phyloP scores from a whole-genome alignment of 148 eudicot species.

The Rhododendron mucronatum region DNA sequence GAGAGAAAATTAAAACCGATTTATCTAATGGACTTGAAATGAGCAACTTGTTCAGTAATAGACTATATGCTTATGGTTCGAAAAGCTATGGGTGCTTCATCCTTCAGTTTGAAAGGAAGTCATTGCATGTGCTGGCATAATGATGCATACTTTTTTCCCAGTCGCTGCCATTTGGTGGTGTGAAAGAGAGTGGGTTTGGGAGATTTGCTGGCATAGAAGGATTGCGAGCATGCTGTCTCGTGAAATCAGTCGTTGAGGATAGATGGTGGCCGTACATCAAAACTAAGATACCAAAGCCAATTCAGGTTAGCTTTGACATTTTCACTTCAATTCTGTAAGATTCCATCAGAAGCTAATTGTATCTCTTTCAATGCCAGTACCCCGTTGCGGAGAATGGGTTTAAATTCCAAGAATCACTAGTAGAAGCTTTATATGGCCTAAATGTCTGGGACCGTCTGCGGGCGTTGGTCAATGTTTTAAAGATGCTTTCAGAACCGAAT shows the following conservation, averaged over 20 bases:
- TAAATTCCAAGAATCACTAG: conserved; percentile 79
- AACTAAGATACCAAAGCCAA: conserved; percentile 90
- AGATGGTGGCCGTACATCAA: conserved; percentile 95
- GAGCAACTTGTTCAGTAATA: not conserved
- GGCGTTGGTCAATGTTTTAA: conserved; percentile 73
- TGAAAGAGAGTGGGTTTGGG: conserved; percentile 96
- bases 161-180: conserved; percentile 98
- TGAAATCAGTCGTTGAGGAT: conserved; percentile 90
- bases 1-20: not conserved
- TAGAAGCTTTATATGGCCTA: conserved; percentile 79
- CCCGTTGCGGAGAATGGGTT: conserved; percentile 85
- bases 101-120: not conserved
- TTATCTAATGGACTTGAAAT: not conserved
- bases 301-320: conserved; percentile 51
- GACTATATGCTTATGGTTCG: not conserved
- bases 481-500: conserved; percentile 57
- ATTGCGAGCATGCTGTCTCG: conserved; percentile 89
- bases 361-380: conserved; percentile 46
- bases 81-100: not conserved
- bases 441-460: conserved; percentile 88
- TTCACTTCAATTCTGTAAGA: not conserved
- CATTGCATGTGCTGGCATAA: not conserved
- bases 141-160: conserved; percentile 20
- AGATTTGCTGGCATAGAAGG: conserved; percentile 98
- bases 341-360: not conserved